phyloP scores from a whole-genome alignment of 2,329 filamentous ascomycete species.

The Colletotrichum camelliae region DNA sequence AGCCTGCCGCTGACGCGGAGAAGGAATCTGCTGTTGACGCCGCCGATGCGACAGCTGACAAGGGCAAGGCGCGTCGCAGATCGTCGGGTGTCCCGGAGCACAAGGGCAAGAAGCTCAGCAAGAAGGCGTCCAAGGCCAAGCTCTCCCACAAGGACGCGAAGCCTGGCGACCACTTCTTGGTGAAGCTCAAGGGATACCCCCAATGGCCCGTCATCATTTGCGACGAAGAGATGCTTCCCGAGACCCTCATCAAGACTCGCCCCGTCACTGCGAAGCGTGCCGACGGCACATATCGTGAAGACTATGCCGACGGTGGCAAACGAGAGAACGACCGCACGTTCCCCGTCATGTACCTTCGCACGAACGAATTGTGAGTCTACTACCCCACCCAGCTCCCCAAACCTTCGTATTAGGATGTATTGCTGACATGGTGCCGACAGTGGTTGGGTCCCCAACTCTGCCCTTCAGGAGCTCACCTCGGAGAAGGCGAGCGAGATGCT shows the following conservation, averaged over 20 bases:
- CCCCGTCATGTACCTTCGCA: constrained; percentile 92
- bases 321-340: constrained; percentile 85
- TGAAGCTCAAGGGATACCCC: constrained; percentile 92
- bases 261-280: constrained; percentile 82
- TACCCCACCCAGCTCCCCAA: not conserved
- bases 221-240: constrained; percentile 92
- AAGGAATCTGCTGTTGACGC: constrained; percentile 30
- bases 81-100: constrained; percentile 69
- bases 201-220: constrained; percentile 95
- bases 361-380: constrained; percentile 91
- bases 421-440: constrained; percentile 49
- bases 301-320: constrained; percentile 88
- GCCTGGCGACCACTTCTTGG: constrained; percentile 90
- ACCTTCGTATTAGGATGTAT: not conserved
- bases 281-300: constrained; percentile 87
- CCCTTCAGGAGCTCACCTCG: constrained; percentile 78
- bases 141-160: constrained; percentile 78
- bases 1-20: constrained; percentile 30
- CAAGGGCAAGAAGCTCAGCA: constrained; percentile 82
- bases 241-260: constrained; percentile 75
- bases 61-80: constrained; percentile 70
- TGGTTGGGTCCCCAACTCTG: constrained; percentile 88
- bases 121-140: constrained; percentile 80
- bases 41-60: constrained; percentile 39
- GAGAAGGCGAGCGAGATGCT: constrained; percentile 72